Percentiles rank a stretch among this genome's conserved stretches.
These are phyloP conservation scores for Yamadazyma jaroonii DNA, from an alignment of 1,139 yeast genomes.

Conservation along the genomic window DNA sequence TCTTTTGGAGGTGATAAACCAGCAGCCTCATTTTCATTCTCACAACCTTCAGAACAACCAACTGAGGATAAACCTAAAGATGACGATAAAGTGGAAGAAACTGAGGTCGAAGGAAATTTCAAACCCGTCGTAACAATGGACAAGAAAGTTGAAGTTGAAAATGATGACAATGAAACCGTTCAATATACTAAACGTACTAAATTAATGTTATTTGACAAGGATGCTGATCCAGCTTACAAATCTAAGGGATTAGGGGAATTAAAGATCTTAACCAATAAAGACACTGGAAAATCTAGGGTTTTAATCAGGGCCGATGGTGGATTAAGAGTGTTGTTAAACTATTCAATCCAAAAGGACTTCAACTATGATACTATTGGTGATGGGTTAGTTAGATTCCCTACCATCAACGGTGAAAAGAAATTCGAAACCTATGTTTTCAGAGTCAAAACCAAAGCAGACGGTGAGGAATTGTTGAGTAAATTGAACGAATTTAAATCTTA, in stretches of 20 bases:
- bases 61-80: constrained; percentile 11
- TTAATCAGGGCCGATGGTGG: constrained; percentile 88
- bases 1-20: constrained; percentile 15
- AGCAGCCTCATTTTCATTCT: neutral
- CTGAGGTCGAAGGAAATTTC: constrained; percentile 45
- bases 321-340: constrained; percentile 74
- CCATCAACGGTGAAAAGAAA: constrained; percentile 38
- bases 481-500: constrained; percentile 37
- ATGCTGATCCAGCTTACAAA: constrained; percentile 48
- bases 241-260: constrained; percentile 81
- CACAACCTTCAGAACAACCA: neutral
- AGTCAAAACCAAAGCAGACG: constrained; percentile 71
- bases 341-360: constrained; percentile 50
- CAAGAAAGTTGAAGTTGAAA: constrained; percentile 46
- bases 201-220: constrained; percentile 58
- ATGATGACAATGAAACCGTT: constrained; percentile 80
- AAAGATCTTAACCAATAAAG: constrained; percentile 61
- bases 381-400: constrained; percentile 60
- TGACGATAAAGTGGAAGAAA: constrained; percentile 28
- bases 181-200: constrained; percentile 69
- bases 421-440: constrained; percentile 62
- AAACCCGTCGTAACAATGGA: constrained; percentile 46
- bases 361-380: constrained; percentile 58
- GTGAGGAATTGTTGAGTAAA: constrained; percentile 53
- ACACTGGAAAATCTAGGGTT: constrained; percentile 62